Conservation (phyloP, 257 asterid species). For the Craterostigma plantagineum region DNA sequence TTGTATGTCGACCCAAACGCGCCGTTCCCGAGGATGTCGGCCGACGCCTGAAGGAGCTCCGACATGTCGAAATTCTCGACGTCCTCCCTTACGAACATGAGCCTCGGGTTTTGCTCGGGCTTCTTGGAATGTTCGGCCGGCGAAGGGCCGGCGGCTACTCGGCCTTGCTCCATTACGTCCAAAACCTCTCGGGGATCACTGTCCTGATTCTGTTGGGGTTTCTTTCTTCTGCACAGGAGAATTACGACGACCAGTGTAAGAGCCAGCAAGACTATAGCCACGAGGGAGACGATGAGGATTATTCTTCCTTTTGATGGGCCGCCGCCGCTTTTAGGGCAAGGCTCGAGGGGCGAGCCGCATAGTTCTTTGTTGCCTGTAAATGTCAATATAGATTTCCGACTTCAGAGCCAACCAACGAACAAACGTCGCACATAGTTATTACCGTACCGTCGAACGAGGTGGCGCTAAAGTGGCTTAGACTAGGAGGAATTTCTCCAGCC, state of each 20-base stretch:
- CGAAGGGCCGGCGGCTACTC: not conserved
- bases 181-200: conserved; percentile 9
- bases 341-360: conserved; percentile 52
- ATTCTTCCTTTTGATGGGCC: conserved; percentile 8
- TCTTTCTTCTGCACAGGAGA: conserved; percentile 14
- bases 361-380: conserved; percentile 42
- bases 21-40: conserved; percentile 80
- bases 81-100: conserved; percentile 47
- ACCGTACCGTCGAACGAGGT: conserved; percentile 47
- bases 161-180: conserved; percentile 41
- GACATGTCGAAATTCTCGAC: conserved; percentile 47
- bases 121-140: conserved; percentile 16
- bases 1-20: conserved; percentile 68
- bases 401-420: too few species aligned
- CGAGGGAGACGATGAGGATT: conserved; percentile 16
- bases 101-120: conserved; percentile 16
- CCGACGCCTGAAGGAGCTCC: conserved; percentile 75
- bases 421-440: not conserved
- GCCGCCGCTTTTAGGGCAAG: conserved; percentile 19
- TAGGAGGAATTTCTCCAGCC: conserved; percentile 43
- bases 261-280: conserved; percentile 21
- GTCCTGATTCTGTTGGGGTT: conserved; percentile 6
- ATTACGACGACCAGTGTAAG: conserved; percentile 27
- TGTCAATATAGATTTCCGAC: too few species aligned
- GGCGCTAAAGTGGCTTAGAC: conserved; percentile 17